Evolutionary conservation across 352 stramenopile species (phyloP), one percentile per base, ranked within the genome.

Genomic region (Elongisporangium anandrum): DNA sequence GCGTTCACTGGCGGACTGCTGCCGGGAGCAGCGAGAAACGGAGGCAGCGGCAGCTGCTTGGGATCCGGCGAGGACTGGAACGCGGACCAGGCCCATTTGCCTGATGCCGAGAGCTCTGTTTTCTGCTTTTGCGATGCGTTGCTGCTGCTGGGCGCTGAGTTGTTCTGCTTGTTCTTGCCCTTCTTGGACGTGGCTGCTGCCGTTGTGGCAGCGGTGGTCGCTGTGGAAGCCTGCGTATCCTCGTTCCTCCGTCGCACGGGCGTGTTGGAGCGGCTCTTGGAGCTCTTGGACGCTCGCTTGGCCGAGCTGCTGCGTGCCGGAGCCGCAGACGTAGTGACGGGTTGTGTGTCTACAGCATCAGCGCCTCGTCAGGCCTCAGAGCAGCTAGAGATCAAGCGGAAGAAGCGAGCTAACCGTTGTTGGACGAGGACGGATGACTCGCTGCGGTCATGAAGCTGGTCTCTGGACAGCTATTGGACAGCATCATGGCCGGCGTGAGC

Each of bases 31-130:
- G 66, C 64, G 19, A 88, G 66, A 52, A 94, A 94, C 50, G 81
- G 80, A n/a, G 84, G 84, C 59, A 94, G 66, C 41, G 84, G 84
- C 9, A 94, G 64, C 49, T 85, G 72, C 61, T 78, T 74, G 8
- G 84, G 84, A 21, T 94, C 84, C 8, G 84, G 84, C 4, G 84
- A 92, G 20, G 81, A 90, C 65, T 94, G 84, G 58, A 94, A 94
- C 24, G 81, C 81, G 52, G 81, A 92, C 84, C 84, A 94, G 10
- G 84, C 84, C 81, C 81, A 94, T 56, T 94, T 93, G 45, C 80
- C 78, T 4, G 69, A 73, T 0, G 75, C 61, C 41, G 79, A 88
- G 6, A 81, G 58, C 49, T 85, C 71, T 50, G 84, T 69, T 52
- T 88, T 85, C 54, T 67, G 57, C 61, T 85, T 77, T 1, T 58